These are phyloP conservation scores for Pichia sp. DNA, from an alignment of 1,139 yeast genomes.

Conservation along the genomic window DNA sequence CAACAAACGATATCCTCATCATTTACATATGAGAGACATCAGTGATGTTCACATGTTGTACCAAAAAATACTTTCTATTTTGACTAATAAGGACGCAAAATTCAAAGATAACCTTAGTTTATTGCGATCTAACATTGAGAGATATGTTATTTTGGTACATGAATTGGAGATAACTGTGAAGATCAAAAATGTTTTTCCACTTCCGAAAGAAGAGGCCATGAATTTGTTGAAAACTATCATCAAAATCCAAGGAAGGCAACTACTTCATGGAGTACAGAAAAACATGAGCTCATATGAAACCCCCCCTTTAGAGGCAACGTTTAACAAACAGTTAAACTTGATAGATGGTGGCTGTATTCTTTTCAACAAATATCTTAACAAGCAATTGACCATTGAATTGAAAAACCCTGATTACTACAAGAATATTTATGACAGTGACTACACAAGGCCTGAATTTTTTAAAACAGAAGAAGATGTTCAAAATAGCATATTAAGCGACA, in stretches of 20 bases:
- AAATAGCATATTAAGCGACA: background rate
- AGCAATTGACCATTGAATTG: constrained; percentile 6
- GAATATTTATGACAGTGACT: background rate
- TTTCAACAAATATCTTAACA: constrained; percentile 7
- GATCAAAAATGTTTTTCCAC: background rate
- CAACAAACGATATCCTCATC: constrained; percentile 13
- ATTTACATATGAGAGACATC: constrained; percentile 5
- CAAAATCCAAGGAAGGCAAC: constrained; percentile 5
- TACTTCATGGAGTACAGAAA: background rate
- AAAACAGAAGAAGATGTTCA: background rate
- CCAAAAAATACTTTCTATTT: background rate
- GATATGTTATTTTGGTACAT: constrained; percentile 5
- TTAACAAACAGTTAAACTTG: constrained; percentile 8
- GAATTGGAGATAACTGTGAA: constrained; percentile 4
- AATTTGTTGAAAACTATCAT: constrained; percentile 1
- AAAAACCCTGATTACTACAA: background rate
- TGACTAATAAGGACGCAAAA: background rate
- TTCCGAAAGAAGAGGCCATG: constrained; percentile 7
- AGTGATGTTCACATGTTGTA: background rate
- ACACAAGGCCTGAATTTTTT: background rate
- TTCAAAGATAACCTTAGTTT: background rate
- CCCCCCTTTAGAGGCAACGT: constrained; percentile 10
- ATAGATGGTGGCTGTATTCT: constrained; percentile 15
- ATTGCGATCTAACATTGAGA: constrained; percentile 5
- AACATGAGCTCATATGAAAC: background rate